Evolutionary conservation across 2,329 filamentous ascomycete species (phyloP).

Genomic region (Scorias spongiosa): DNA sequence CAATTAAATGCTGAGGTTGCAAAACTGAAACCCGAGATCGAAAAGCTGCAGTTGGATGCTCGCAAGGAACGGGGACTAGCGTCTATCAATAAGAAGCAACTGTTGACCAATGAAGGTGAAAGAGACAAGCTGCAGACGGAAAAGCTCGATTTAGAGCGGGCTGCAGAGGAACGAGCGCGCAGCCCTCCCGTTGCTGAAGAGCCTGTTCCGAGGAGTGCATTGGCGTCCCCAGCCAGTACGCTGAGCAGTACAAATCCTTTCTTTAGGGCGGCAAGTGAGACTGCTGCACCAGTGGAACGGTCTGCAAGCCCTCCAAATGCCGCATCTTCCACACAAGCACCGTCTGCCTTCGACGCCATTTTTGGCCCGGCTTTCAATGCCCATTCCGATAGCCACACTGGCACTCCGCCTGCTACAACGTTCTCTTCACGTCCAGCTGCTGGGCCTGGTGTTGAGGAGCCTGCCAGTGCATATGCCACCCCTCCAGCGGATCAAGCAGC

Average conservation of each 20-base stretch:
- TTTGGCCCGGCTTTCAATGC: slow-evolving; percentile 24
- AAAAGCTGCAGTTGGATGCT: slow-evolving; percentile 83
- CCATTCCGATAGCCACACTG: slow-evolving; percentile 11
- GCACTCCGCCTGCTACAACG: slow-evolving; percentile 18
- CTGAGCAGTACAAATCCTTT: slow-evolving; percentile 72
- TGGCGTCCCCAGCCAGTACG: slow-evolving; percentile 11
- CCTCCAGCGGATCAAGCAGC: slow-evolving; percentile 38
- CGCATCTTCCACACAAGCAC: slow-evolving; percentile 13
- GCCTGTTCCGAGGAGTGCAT: slow-evolving; percentile 5
- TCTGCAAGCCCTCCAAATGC: slow-evolving; percentile 9
- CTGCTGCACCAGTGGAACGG: slow-evolving; percentile 9
- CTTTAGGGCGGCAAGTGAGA: slow-evolving; percentile 47
- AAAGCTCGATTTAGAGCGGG: slow-evolving; percentile 53
- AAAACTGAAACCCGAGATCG: slow-evolving; percentile 75
- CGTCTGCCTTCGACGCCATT: slow-evolving; percentile 22
- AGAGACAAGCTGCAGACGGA: slow-evolving; percentile 76
- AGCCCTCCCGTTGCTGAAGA: slow-evolving; percentile 3
- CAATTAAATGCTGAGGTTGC: slow-evolving; percentile 68
- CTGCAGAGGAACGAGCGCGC: slow-evolving; percentile 9
- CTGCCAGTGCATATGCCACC: slow-evolving; percentile 2
- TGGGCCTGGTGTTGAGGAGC: neutral
- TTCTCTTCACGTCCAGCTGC: slow-evolving; percentile 12
- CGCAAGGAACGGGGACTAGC: slow-evolving; percentile 92
- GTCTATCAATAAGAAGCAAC: slow-evolving; percentile 96
- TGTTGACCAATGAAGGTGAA: slow-evolving; percentile 76